Evolutionary conservation across 2,329 filamentous ascomycete species (phyloP), one percentile per base, ranked within the genome.

Genomic region (Alternaria ethzedia): DNA sequence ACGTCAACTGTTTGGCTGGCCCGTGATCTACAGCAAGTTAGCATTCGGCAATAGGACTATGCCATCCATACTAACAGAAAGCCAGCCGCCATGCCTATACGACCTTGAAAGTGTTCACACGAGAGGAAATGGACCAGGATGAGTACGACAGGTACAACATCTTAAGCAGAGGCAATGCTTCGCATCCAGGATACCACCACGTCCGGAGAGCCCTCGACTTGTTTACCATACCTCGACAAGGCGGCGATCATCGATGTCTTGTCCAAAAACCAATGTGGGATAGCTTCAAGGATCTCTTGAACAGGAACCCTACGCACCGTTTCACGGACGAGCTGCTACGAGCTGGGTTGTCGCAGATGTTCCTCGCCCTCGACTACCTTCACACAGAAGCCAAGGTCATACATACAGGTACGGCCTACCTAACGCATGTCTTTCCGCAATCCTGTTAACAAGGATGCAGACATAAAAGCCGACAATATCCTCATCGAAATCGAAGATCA

Each of bases 381-480:
- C 82, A 84, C 65, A 77, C 74, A 5, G 79, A 83, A 66, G 80
- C 78, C 71, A 79, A 80, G 36, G 69, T 85, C 60, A 76, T 83
- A 21, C 83, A 85, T 68, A 84, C 81, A 54, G 81, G 81, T 82
- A 73, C 32, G 28, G 20, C 20, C 23, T 44, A 25, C 43, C 43
- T 28, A 46, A 56, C 13, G 23, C 12, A 58, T 30, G 13, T 47
- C 17, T 59, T 47, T 25, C 52, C 46, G 28, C 20, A 9, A 45
- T 54, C 12, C 28, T 58, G 15, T 57, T 47, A 9, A 55, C 44
- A 50, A 51, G 30, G 55, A 57, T 51, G 54, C 64, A 79, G 81
- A 84, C 50, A 82, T 85, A 60, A 83, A 83, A 56, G 70, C 72
- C 2, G 80, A 81, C 65, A 83, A 83, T 59, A 80, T 83, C 50